Evolutionary conservation across 2,329 filamentous ascomycete genomes (phyloP).

Genomic region (Monosporascus sp.): DNA sequence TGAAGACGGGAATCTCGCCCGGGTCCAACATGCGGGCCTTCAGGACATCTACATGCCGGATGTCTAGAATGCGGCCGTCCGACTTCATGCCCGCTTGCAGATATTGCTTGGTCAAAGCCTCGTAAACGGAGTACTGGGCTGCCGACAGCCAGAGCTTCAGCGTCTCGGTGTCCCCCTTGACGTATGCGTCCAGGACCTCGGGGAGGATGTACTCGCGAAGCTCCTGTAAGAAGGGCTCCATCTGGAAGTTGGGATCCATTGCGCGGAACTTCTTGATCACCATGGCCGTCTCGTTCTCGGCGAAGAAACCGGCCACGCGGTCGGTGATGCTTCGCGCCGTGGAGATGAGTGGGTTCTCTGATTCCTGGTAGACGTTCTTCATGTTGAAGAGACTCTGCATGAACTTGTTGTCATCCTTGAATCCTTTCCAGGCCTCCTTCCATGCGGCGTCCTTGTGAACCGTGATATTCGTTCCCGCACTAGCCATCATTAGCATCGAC

Average conservation of each 20-base stretch:
- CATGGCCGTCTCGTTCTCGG: constrained; percentile 94
- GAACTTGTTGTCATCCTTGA: constrained; percentile 82
- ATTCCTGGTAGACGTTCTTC: constrained; percentile 87
- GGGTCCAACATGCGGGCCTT: constrained; percentile 76
- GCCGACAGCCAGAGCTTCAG: constrained; percentile 94
- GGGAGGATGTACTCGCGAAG: constrained; percentile 97
- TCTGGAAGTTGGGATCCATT: constrained; percentile 91
- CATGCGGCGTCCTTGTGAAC: constrained; percentile 95
- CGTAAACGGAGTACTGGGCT: constrained; percentile 93
- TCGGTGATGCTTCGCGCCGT: constrained; percentile 94
- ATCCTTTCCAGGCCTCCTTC: constrained; percentile 98
- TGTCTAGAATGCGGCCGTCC: constrained; percentile 91
- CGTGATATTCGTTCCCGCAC: constrained; percentile 89
- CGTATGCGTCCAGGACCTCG: constrained; percentile 94
- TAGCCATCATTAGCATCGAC: constrained; percentile 35
- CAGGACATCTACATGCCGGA: constrained; percentile 85
- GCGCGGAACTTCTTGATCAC: constrained; percentile 97
- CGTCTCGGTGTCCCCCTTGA: constrained; percentile 88
- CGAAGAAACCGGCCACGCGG: constrained; percentile 89
- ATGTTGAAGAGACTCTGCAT: constrained; percentile 85
- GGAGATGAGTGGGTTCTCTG: constrained; percentile 89
- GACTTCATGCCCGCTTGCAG: constrained; percentile 88
- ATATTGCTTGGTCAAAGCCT: constrained; percentile 95
- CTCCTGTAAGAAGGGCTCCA: constrained; percentile 90
- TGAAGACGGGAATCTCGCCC: constrained; percentile 89